Evolutionary conservation across 163 green algal species (phyloP).

Genomic region (Coccomyxa subellipsoidea): DNA sequence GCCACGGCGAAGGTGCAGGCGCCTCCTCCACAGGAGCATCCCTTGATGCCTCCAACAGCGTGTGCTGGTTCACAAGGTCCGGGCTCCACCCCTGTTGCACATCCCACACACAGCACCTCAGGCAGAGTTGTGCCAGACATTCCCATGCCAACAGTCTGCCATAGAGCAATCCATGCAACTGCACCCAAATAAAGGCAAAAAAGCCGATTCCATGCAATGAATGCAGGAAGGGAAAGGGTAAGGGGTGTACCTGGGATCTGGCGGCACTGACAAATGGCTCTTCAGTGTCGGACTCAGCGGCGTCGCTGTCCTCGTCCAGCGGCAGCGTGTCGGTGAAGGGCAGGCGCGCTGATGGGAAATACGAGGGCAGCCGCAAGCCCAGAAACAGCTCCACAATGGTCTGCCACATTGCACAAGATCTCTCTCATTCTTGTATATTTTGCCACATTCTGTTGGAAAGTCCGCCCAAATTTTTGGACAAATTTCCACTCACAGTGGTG

Average conservation of each 20-base stretch:
- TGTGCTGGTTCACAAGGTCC: constrained; percentile 2
- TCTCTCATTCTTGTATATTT: no score
- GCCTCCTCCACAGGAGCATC: background rate
- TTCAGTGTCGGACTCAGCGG: background rate
- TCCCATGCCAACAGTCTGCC: no score
- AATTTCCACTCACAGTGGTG: no score
- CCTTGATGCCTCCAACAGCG: background rate
- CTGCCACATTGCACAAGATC: no score
- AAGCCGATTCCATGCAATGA: background rate
- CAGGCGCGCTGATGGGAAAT: constrained; percentile 33
- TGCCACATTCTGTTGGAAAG: no score
- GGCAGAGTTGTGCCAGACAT: background rate
- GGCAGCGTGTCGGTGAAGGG: constrained; percentile 17
- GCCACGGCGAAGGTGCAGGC: background rate
- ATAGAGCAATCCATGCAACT: background rate
- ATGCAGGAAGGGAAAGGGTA: background rate
- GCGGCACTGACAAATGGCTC: background rate
- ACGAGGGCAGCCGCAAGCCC: constrained; percentile 39
- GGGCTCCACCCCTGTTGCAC: background rate
- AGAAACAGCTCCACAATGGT: constrained; percentile 69
- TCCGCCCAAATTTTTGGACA: no score
- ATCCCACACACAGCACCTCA: background rate
- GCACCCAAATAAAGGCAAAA: background rate
- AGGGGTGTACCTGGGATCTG: background rate
- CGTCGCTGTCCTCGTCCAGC: constrained; percentile 19